Evolutionary conservation across 129 eudicot species (phyloP).

Genomic region (Escallonia rubra): DNA sequence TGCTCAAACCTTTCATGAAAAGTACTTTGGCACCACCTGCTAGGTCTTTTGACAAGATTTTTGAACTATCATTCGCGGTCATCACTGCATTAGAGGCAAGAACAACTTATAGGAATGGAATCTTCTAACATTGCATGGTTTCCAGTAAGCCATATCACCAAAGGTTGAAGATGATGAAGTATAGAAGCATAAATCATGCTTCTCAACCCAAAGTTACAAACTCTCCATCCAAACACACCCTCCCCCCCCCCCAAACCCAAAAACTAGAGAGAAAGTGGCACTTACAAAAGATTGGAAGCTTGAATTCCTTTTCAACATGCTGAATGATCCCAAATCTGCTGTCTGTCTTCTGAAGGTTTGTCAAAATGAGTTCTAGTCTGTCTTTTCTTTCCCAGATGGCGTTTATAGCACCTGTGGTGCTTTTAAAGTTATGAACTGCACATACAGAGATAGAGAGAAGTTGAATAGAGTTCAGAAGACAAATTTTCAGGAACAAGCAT

Average conservation of each 20-base stretch:
- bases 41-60: not conserved
- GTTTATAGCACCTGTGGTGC: conserved; percentile 7
- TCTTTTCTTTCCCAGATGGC: conserved; percentile 13
- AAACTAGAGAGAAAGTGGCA: not conserved
- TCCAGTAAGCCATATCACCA: too few relatives aligned
- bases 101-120: not conserved
- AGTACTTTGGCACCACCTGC: conserved; percentile 2
- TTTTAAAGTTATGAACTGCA: conserved; percentile 19
- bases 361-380: conserved; percentile 17
- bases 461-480: not conserved
- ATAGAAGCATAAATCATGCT: not conserved
- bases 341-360: conserved; percentile 18
- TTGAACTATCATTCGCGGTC: not conserved
- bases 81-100: conserved; percentile 15
- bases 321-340: conserved; percentile 11
- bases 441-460: too few relatives aligned
- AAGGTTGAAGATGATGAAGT: not conserved
- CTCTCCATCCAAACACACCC: not conserved
- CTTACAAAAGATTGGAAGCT: conserved; percentile 20
- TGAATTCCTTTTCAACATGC: conserved; percentile 9
- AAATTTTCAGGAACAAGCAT: not conserved
- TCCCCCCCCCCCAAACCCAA: too few relatives aligned
- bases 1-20: conserved; percentile 4
- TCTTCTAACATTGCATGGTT: not conserved
- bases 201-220: not conserved